Base-by-base conservation (phyloP, 1,139 yeast species). In the Zhuliangozyma parablackwelliae region DNA sequence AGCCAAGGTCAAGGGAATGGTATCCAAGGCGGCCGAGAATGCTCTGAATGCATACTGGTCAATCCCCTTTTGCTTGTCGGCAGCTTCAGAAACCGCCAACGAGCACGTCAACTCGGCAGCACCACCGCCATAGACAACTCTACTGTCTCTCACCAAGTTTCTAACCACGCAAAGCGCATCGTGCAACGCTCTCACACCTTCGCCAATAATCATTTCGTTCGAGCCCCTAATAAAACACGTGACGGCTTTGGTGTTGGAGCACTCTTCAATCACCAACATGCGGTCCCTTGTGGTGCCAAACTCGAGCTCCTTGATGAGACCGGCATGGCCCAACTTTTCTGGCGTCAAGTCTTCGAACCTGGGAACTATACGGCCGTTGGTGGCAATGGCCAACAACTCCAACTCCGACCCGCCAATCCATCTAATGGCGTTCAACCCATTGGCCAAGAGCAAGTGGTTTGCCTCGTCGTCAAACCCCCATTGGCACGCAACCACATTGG, bases 381-480 rank as follows among this genome's bases (percentile, higher is more conserved):
- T 92, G 33, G 98, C 97, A 60, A 94, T 92, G 29, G 98, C 98
- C 54, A 94, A 81, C 47, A 88, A 76, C 66, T 92, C 98, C 51
- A 92, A 75, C 57, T 94, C 99, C 36, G 95, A 88, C 29, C 98
- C 98, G 42, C 98, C 98, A 39, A 94, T 96, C 98, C 98, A 94
- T 71, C 98, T 82, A 32, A 94, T 95, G 28, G 98, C 97, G 36
- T 96, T 95, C 47, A 92, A 75, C 31, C 86, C 78, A 61, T 90
- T 88, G 51, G 94, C 87, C 51, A 90, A 71, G 45, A 92, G 73
- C 56, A 92, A 69, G 62, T 94, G 97, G 64, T 92, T 94, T 31
- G 98, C 98, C 68, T 94, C 98, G 61, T 94, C 99, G 59, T 94
- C 98, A 56, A 94, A 94, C 10, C 99, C 99, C 98, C 98, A 92